Conservation (phyloP, 371 early-diverging fungal species). For the Nematocida parisii region DNA sequence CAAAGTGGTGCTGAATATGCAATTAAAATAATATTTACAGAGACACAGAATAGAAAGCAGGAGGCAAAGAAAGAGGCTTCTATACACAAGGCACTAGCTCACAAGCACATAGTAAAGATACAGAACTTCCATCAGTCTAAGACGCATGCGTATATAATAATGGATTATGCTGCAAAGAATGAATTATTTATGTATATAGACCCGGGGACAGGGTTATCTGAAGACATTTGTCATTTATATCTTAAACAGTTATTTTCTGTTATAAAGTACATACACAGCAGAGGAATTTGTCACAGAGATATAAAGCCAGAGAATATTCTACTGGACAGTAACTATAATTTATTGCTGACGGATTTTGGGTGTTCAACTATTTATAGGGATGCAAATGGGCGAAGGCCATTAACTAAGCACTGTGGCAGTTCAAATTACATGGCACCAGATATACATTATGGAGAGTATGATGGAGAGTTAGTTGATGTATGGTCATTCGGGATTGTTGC, state of each 20-base stretch:
- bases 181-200: slow-evolving; percentile 70
- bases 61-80: slow-evolving; percentile 74
- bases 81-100: slow-evolving; percentile 78
- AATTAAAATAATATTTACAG: slow-evolving; percentile 63
- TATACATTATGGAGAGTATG: slow-evolving; percentile 71
- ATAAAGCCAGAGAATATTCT: slow-evolving; percentile 76
- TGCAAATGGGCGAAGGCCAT: slow-evolving; percentile 68
- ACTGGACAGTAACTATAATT: slow-evolving; percentile 72
- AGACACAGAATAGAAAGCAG: slow-evolving; percentile 2
- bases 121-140: slow-evolving; percentile 71
- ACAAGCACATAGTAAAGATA: slow-evolving; percentile 76
- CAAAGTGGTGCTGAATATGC: slow-evolving; percentile 59
- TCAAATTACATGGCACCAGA: slow-evolving; percentile 75
- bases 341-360: slow-evolving; percentile 74
- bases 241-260: slow-evolving; percentile 87
- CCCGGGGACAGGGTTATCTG: slow-evolving; percentile 74
- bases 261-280: slow-evolving; percentile 69
- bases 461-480: slow-evolving; percentile 72
- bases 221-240: slow-evolving; percentile 76
- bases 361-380: slow-evolving; percentile 72
- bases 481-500: slow-evolving; percentile 75
- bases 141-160: slow-evolving; percentile 75
- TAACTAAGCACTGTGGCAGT: slow-evolving; percentile 72
- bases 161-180: slow-evolving; percentile 74
- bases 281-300: slow-evolving; percentile 72